Base-by-base conservation (phyloP, 2,329 filamentous ascomycete genomes). In the Apiospora sp. region DNA sequence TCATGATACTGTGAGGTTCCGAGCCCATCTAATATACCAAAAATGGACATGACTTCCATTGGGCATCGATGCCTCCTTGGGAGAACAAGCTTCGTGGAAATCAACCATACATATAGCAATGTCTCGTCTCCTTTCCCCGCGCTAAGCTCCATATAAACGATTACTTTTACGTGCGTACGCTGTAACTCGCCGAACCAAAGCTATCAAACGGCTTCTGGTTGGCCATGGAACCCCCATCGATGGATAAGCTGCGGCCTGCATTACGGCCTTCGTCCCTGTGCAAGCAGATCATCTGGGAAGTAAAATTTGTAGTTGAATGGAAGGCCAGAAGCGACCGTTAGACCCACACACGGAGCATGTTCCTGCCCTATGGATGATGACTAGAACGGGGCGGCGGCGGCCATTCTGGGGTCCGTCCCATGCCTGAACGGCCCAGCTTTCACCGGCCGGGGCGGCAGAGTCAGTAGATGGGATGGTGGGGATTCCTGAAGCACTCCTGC, bases 61-160 rank as follows among this genome's bases (percentile, higher is more conserved):
- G 58, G 58, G 58, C 58, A 64, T 64, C 34, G 19, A 64, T 64
- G 34, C 58, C 58, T 13, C 10, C 58, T 64, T 64, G 58, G 58
- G 58, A 24, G 34, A 64, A 22, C 19, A 64, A 41, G 34, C 58
- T 64, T 64, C 58, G 22, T 64, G 58, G 41, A 41, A 41, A 64
- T 64, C 16, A 41, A n/a, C 58, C 58, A 64, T n/a, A 64, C 58
- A 64, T 19, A 24, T 12, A 41, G 58, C 58, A n/a, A 22, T 34
- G 30, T 44, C 19, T 22, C 1, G 30, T 64, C 58, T n/a, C 58
- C 16, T 16, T 41, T 19, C 58, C 58, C 58, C 34, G 34, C 58
- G 58, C 58, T 64, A 64, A 51, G 58, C 58, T 14, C 48, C 12
- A 51, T 51, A 49, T 7, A 22, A n/a, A 16, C 16, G 16, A 48